phyloP scores from a whole-genome alignment of 768 basidiomycete species.

The Rhodotorula babjevae region DNA sequence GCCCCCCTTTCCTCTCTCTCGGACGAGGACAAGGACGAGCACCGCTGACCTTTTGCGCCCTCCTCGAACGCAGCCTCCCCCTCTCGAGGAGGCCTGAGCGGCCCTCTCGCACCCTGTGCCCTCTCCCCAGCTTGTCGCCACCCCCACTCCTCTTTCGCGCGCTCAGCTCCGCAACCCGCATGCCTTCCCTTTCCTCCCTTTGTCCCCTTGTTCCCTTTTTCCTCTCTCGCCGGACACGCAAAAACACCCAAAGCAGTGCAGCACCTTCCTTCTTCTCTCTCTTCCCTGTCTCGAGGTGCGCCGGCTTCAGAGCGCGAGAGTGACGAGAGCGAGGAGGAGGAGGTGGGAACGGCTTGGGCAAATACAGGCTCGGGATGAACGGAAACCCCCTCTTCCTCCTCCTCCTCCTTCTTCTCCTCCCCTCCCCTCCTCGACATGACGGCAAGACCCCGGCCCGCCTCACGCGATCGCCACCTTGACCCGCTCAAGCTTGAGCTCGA shows the following conservation, averaged over 20 bases:
- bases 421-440: neutral
- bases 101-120: too few relatives aligned
- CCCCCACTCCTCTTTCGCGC: too few relatives aligned
- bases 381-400: too few relatives aligned
- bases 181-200: too few relatives aligned
- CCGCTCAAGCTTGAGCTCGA: constrained; percentile 56
- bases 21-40: too few relatives aligned
- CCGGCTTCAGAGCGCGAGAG: too few relatives aligned
- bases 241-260: neutral
- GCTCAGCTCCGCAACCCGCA: neutral
- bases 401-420: neutral
- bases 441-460: neutral
- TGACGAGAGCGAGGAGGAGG: neutral
- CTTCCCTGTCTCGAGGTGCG: neutral
- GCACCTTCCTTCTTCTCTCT: too few relatives aligned
- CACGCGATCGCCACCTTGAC: constrained; percentile 24
- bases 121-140: neutral
- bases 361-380: neutral
- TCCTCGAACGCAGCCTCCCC: constrained; percentile 16
- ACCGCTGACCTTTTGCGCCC: neutral
- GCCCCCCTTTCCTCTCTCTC: neutral
- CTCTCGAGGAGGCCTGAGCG: constrained; percentile 36
- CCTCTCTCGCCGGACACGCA: too few relatives aligned
- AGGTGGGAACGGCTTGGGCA: neutral
- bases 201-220: too few relatives aligned